Percentiles rank a stretch among this genome's conserved stretches.
These are phyloP conservation scores for Brassica cretica DNA, from an alignment of 345 rosid genomes.

Conservation along the genomic window DNA sequence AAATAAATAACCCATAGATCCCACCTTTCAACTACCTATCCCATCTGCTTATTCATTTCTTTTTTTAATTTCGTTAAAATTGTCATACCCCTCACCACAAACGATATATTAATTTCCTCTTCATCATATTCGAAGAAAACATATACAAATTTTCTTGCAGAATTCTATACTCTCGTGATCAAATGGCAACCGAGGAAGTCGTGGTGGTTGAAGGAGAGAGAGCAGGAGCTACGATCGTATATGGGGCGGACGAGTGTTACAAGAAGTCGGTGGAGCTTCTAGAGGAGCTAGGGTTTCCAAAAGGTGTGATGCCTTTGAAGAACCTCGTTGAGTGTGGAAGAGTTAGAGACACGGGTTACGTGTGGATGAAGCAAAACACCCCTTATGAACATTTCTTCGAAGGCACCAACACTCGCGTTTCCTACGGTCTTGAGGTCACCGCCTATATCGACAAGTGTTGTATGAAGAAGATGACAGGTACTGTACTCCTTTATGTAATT, in stretches of 20 bases:
- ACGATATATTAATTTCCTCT: conserved; percentile 8
- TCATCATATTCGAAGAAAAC: conserved; percentile 8
- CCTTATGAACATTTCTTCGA: conserved; percentile 80
- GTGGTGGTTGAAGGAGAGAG: conserved; percentile 44
- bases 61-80: conserved; percentile 1
- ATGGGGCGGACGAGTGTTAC: conserved; percentile 71
- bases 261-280: conserved; percentile 67
- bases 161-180: background rate
- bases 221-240: conserved; percentile 71
- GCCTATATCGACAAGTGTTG: conserved; percentile 70
- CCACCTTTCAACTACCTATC: conserved; percentile 33
- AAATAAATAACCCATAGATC: conserved; percentile 31
- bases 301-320: conserved; percentile 78
- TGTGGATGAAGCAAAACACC: conserved; percentile 84
- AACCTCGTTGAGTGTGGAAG: conserved; percentile 90
- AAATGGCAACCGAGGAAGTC: conserved; percentile 43
- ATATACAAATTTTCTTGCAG: background rate
- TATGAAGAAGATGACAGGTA: conserved; percentile 93
- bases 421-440: conserved; percentile 73
- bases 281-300: conserved; percentile 83
- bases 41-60: background rate
- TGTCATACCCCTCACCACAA: conserved; percentile 5
- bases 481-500: background rate
- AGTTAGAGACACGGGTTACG: conserved; percentile 74
- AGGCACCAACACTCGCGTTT: conserved; percentile 58